Evolutionary conservation across 441 rosid genomes (phyloP).

Genomic region (Bocquillonia castaneifolia): DNA sequence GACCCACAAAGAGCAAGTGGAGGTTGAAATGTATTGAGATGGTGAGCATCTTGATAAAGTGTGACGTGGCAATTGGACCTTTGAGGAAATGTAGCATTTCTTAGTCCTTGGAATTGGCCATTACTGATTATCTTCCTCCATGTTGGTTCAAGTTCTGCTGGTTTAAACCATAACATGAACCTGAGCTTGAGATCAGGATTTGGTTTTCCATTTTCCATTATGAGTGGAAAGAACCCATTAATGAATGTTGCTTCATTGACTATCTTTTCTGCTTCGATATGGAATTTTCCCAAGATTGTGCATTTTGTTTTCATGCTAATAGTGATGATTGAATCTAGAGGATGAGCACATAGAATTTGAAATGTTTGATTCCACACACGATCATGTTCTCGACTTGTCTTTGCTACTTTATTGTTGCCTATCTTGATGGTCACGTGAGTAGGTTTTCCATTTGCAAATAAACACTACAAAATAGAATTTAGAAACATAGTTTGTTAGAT

Average conservation of each 20-base stretch:
- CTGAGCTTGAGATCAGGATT: constrained; percentile 52
- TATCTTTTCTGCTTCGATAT: constrained; percentile 48
- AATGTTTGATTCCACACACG: constrained; percentile 90
- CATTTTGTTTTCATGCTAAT: constrained; percentile 63
- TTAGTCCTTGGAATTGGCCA: constrained; percentile 52
- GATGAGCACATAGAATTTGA: constrained; percentile 73
- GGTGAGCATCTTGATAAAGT: constrained; percentile 79
- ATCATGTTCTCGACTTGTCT: constrained; percentile 56
- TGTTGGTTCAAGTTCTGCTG: constrained; percentile 56
- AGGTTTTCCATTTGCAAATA: constrained; percentile 44
- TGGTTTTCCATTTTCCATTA: constrained; percentile 39
- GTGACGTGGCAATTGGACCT: constrained; percentile 62
- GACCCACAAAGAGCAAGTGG: constrained; percentile 37
- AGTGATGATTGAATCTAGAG: constrained; percentile 51
- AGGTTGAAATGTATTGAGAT: constrained; percentile 46
- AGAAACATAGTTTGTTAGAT: not conserved
- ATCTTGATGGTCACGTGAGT: constrained; percentile 64
- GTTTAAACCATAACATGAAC: constrained; percentile 74
- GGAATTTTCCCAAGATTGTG: constrained; percentile 54
- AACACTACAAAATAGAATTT: constrained; percentile 38
- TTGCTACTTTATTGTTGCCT: constrained; percentile 56
- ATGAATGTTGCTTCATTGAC: constrained; percentile 43
- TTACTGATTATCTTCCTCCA: constrained; percentile 43
- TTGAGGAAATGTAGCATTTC: constrained; percentile 62
- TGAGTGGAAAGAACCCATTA: constrained; percentile 58